Percentiles rank a stretch among this genome's conserved stretches.
Evolutionary conservation across 2,329 filamentous ascomycete genomes (phyloP).

Genomic region (Graphilbum sp.): DNA sequence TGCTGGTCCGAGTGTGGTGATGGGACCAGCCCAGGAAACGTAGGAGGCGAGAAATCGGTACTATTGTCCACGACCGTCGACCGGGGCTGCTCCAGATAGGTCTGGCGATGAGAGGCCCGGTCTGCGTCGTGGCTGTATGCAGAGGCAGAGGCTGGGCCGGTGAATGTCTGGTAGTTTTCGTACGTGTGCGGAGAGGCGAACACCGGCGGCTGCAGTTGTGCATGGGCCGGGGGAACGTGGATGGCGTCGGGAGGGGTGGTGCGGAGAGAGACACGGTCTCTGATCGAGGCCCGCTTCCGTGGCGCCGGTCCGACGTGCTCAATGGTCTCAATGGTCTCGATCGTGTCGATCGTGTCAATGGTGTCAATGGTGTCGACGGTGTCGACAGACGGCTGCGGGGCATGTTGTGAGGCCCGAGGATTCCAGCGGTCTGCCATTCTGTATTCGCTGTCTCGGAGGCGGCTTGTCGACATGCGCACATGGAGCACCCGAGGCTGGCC

Average conservation of each 20-base stretch:
- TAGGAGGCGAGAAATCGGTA: constrained; percentile 20
- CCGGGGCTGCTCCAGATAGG: constrained; percentile 8
- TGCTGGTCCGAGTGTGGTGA: constrained; percentile 38
- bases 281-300: constrained; percentile 25
- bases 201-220: constrained; percentile 18
- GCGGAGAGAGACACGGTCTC: constrained; percentile 37
- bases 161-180: constrained; percentile 13
- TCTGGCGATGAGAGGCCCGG: constrained; percentile 9
- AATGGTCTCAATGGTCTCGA: too few relatives aligned
- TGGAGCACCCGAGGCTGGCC: not conserved
- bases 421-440: too few relatives aligned
- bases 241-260: constrained; percentile 35
- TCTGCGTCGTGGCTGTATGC: constrained; percentile 32
- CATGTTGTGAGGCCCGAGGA: too few relatives aligned
- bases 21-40: constrained; percentile 22
- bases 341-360: too few relatives aligned
- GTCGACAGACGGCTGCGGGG: too few relatives aligned
- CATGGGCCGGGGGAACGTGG: constrained; percentile 28
- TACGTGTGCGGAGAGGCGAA: constrained; percentile 14
- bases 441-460: not conserved
- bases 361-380: too few relatives aligned
- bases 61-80: constrained; percentile 12
- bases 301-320: too few relatives aligned
- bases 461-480: not conserved
- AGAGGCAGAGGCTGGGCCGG: constrained; percentile 26